Evolutionary conservation across 163 green algal genomes (phyloP), one percentile per base, ranked within the genome.

Genomic region (Coccomyxa subellipsoidea): DNA sequence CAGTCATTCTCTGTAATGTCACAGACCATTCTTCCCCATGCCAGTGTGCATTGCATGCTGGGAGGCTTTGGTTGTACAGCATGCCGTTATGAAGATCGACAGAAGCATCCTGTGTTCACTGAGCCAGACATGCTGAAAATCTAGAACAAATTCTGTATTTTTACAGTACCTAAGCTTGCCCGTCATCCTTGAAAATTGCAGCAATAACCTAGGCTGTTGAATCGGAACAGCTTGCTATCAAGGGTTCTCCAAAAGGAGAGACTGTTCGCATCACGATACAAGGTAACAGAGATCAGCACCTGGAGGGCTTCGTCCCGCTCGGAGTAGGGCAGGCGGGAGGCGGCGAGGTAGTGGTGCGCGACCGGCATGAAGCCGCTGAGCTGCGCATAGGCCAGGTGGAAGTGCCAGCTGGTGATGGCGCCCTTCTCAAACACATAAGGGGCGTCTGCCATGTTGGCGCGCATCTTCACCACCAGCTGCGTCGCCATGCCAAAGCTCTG

Each of bases 351-450:
- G 80, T 92, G 88, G 78, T 92, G 89, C n/a, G 88, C 89, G 72
- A 90, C 54, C 0, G 88, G 84, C 89, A 97, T 80, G 73, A 97
- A 70, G 38, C 23, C 69, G n/a, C 38, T 36, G 10, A 71, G 25
- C 36, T 78, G 77, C 15, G 88, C 91, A 83, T 96, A 97, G 0
- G 70, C 53, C 54, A 97, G 88, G 0, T 53, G 85, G 77, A 98
- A 97, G 27, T 79, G 31, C 93, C 93, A 98, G 7, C 37, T 39
- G 31, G 78, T 87, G n/a, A 32, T 7, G 18, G 32, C 54, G 23
- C 78, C 80, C 37, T 80, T 86, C 31, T 94, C 84, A 15, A 95
- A 88, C 2, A 84, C 85, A 78, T 97, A 98, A 0, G 94, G 94
- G 35, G 89, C 90, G 78, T 97, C 94, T 34, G 89, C 85, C 66